Base-by-base conservation (phyloP, 2,329 filamentous ascomycete genomes). In the Trichoderma sp. region DNA sequence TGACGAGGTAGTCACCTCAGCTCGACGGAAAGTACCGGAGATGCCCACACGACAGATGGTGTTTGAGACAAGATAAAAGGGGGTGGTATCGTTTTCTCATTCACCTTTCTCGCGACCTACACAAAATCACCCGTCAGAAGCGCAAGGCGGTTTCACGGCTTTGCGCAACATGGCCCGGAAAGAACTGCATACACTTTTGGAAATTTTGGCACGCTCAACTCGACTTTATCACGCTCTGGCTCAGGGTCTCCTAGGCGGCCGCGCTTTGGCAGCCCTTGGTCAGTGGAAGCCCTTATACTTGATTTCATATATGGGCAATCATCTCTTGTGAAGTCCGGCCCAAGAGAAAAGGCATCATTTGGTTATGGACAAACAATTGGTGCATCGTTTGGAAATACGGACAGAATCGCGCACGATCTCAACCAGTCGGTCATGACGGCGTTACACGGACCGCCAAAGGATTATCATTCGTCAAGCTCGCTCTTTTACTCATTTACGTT, bases 1-100 rank as follows among this genome's bases (percentile, higher is more conserved):
- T 19, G 74, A 74, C 45, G 65, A 72, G 19, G 70, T 70, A n/a
- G 66, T 69, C 15, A 62, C 54, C n/a, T 39, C 55, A 9, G 47
- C 64, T n/a, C 64, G 66, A 50, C 66, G 67, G 59, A 63, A 63
- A 56, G 58, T 58, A 34, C 51, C 64, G 28, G 67, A 66, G 9
- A 56, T 30, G 39, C 62, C 52, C 48, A 39, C 50, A 21, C 50
- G 66, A 19, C 66, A 52, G 17, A 34, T 55, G 44, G 17, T 54
- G 28, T 50, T 47, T 9, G 50, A 52, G 17, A 55, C 63, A 51
- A 59, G 52, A 52, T 59, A 65, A 24, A 39, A 62, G 5, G 1
- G 26, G 43, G 10, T n/a, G 14, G 15, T 6, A 26, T 15, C 12
- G 1, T 50, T 51, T 12, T 7, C 51, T 48, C 4, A 45, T 51